Evolutionary conservation across 2,329 filamentous ascomycete species (phyloP), one percentile per base, ranked within the genome.

Genomic region (Orbilia blumenaviensis): DNA sequence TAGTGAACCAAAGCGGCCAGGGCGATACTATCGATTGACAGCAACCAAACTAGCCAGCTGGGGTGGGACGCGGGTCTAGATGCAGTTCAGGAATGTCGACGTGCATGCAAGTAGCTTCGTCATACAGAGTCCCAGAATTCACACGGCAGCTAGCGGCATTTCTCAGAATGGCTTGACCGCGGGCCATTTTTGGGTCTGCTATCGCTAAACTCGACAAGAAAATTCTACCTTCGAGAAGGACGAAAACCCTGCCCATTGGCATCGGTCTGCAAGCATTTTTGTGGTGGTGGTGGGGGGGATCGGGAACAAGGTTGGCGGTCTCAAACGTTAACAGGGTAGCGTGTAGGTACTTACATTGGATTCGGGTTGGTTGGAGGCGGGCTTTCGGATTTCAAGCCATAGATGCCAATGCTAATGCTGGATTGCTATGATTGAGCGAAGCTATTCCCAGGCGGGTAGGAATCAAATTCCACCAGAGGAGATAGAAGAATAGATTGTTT

Each of bases 1-100:
- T 54, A 74, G 69, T 67, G 62, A 74, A 41, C 69, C 27, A 56
- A 62, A 62, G 52, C 54, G 38, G 71, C 46, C 62, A 67, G 63
- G 62, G 44, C 52, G 48, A 58, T 27, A n/a, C n/a, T n/a, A 34
- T 50, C 46, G n/a, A 56, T 56, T 38, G 52, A 56, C 52, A 56
- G 52, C 52, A 56, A 32, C 29, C 23, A 12, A 32, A 27, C 52
- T 38, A 34, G 29, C 66, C 29, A 64, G 60, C 34, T 50, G 62
- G 50, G 23, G 61, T 66, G 68, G 44, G 44, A 54, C 52, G 29
- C 62, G 46, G 71, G 72, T 76, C 72, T 76, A 69, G 72, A 76
- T 76, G 72, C 72, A 58, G 58, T 76, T 69, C 27, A 76, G 72
- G 72, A 76, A 76, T 76, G 72, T 76, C 64, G 64, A 66, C 64